phyloP scores from a whole-genome alignment of 2,329 filamentous ascomycete genomes.

The Phialocephala subalpina region DNA sequence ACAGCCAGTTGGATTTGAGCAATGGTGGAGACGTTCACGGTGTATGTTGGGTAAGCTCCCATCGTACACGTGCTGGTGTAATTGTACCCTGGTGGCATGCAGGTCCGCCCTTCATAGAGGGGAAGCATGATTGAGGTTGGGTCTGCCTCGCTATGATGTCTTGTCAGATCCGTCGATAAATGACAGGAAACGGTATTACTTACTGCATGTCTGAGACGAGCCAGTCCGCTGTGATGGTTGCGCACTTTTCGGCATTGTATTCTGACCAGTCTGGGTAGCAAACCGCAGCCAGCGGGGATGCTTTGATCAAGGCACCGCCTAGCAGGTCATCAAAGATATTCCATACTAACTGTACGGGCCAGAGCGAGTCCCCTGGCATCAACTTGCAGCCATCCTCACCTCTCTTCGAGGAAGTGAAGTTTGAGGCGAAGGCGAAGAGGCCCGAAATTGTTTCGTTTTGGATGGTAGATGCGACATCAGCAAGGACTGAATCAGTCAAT shows the following conservation, averaged over 20 bases:
- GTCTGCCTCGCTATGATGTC: constrained; percentile 47
- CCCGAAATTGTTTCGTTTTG: constrained; percentile 24
- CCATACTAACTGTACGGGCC: constrained; percentile 58
- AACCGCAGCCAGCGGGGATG: constrained; percentile 53
- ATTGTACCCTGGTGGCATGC: constrained; percentile 31
- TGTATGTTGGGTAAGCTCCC: constrained; percentile 32
- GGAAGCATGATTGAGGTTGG: constrained; percentile 56
- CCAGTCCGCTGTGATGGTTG: constrained; percentile 43
- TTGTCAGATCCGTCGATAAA: not conserved
- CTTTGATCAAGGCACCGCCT: constrained; percentile 51
- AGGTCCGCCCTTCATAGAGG: constrained; percentile 54
- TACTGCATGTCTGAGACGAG: constrained; percentile 48
- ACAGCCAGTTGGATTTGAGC: constrained; percentile 38
- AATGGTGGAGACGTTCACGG: constrained; percentile 36
- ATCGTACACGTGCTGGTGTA: constrained; percentile 22
- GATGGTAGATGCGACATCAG: constrained; percentile 25
- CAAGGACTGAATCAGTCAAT: constrained; percentile 32
- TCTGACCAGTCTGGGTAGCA: constrained; percentile 47
- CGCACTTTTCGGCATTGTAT: constrained; percentile 47
- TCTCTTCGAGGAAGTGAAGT: not conserved
- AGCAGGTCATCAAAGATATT: constrained; percentile 51
- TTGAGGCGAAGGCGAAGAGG: constrained; percentile 25
- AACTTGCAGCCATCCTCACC: constrained; percentile 27
- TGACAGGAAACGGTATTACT: not conserved
- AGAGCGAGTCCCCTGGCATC: constrained; percentile 41